Base-by-base conservation (phyloP, 768 basidiomycete genomes). In the Panaeolus papilionaceus region DNA sequence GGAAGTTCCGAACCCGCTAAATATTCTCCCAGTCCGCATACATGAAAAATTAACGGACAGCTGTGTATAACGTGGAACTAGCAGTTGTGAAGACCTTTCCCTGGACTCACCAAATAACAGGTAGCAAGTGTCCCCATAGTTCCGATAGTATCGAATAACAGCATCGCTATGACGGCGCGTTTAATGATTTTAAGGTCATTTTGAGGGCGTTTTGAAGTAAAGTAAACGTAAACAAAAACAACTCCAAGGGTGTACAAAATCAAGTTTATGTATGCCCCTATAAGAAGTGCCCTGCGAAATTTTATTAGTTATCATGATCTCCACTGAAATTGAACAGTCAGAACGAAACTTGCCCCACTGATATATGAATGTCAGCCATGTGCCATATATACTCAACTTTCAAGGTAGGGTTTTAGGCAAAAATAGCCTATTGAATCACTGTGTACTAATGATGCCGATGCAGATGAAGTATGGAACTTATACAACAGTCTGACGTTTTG, bases 191-290 rank as follows among this genome's bases (percentile, higher is more conserved):
- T 58, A 7, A 33, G 28, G 14, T 58, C 54, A 58, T 58, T 58
- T 1, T 4, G 54, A 33, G 54, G 14, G 28, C 28, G 54, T 58
- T 58, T 58, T 37, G 54, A 58, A 16, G 26, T 37, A 14, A 58
- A 58, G 16, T 58, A 58, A 6, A 58, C n/a, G 33, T 58, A 58
- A 11, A 37, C 14, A 8, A 6, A 23, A 6, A 58, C 54, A 8
- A 58, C 11, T 12, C 37, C 54, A 11, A 58, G 4, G 12, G 28
- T 58, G 54, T 58, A 58, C 8, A 58, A 33, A 33, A 58, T 58
- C 54, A 58, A 58, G 33, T 58, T 58, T 6, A 58, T 58, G 14
- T 58, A 58, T 58, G 54, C 28, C 14, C 54, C 54, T 33, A 58
- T 58, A 16, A 58, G 54, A 28, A 58, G 54, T 16, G 54, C 54